Conservation (phyloP, 305 asterid genomes). For the Fraxinus ornus region DNA sequence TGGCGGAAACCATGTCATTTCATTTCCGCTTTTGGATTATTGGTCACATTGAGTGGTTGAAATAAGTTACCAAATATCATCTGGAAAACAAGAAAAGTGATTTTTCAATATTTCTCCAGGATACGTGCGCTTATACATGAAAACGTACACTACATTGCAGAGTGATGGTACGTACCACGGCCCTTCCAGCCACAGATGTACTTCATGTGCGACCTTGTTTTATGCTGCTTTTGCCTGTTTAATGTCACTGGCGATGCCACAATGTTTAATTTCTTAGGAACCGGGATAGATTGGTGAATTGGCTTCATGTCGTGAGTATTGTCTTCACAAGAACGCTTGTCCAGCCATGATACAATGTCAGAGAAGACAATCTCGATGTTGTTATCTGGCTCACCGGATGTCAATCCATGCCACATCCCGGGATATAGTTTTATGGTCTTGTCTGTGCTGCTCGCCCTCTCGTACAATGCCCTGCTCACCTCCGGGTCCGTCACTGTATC, state of each 20-base stretch:
- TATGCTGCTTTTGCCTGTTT: conserved; percentile 25
- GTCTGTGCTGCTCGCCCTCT: conserved; percentile 69
- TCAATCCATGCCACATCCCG: conserved; percentile 94
- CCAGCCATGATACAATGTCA: conserved; percentile 82
- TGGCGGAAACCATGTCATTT: background rate
- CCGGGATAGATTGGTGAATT: background rate
- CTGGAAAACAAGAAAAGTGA: background rate
- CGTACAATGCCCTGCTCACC: conserved; percentile 74
- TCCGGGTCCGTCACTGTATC: conserved; percentile 91
- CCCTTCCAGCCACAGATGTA: conserved; percentile 68
- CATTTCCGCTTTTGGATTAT: background rate
- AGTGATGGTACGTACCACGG: conserved; percentile 49
- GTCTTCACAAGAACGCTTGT: conserved; percentile 34
- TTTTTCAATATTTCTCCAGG: background rate
- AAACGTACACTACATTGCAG: conserved; percentile 38
- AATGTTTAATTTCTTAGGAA: conserved; percentile 6
- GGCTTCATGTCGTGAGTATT: background rate
- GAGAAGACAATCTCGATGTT: conserved; percentile 68
- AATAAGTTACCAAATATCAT: background rate
- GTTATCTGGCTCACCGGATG: conserved; percentile 80
- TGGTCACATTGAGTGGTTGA: background rate
- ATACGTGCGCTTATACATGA: no score
- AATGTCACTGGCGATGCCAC: conserved; percentile 26
- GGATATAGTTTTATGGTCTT: conserved; percentile 81
- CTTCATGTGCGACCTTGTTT: conserved; percentile 32